Evolutionary conservation across 2,329 filamentous ascomycete species (phyloP).

Genomic region (Trichoderma brevicompactum): DNA sequence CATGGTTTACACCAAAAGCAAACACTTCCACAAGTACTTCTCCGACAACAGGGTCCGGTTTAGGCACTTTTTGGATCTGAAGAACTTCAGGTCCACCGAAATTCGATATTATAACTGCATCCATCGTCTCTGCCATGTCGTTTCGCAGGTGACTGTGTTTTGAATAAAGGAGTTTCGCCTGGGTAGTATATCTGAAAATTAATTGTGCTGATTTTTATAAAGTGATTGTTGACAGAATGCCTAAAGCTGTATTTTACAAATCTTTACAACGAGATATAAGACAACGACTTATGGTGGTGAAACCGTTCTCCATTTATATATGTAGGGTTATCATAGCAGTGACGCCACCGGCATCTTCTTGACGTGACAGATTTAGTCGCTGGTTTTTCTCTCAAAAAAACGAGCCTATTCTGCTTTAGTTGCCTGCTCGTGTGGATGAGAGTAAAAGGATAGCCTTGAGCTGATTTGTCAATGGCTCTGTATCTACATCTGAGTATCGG

Average conservation of each 20-base stretch:
- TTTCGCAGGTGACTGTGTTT: background rate
- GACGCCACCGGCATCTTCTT: background rate
- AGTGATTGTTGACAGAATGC: too few relatives aligned
- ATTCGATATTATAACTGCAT: conserved; percentile 21
- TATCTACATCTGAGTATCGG: background rate
- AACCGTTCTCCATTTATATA: background rate
- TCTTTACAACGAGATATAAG: background rate
- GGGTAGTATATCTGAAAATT: too few relatives aligned
- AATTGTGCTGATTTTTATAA: too few relatives aligned
- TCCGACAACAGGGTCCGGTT: conserved; percentile 33
- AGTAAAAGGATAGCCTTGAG: background rate
- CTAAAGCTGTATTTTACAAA: too few relatives aligned
- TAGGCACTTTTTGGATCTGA: conserved; percentile 17
- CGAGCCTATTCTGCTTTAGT: background rate
- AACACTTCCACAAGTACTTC: conserved; percentile 43
- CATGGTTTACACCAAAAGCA: conserved; percentile 51
- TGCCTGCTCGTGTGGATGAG: background rate
- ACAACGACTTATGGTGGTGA: too few relatives aligned
- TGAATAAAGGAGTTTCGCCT: too few relatives aligned
- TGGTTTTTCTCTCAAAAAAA: background rate
- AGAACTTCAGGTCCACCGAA: conserved; percentile 22
- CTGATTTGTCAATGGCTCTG: conserved; percentile 10
- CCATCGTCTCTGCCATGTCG: conserved; percentile 16
- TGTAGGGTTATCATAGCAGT: background rate
- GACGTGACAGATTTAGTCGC: conserved; percentile 9